Conservation (phyloP, 2,329 filamentous ascomycete genomes). For the Aspergillus versicolor region DNA sequence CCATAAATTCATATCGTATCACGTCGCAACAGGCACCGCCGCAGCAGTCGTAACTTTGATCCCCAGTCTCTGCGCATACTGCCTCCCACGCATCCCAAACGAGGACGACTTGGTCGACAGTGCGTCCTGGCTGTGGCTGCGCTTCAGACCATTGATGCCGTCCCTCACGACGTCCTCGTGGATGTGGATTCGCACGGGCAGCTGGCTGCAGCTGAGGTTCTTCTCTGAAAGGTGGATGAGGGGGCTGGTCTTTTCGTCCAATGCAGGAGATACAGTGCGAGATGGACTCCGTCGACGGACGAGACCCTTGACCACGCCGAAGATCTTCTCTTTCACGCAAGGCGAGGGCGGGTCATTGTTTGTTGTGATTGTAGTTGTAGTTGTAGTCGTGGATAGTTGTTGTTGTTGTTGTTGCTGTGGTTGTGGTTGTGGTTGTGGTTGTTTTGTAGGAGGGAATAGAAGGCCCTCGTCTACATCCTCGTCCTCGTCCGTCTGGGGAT, state of each 20-base stretch:
- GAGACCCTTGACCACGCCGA: background rate
- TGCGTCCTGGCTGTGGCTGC: background rate
- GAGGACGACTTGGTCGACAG: background rate
- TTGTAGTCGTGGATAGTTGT: background rate
- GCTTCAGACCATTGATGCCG: background rate
- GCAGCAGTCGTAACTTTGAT: background rate
- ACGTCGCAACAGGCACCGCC: background rate
- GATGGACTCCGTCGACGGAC: background rate
- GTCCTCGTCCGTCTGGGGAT: too few species aligned
- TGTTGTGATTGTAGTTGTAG: background rate
- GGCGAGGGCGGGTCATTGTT: too few species aligned
- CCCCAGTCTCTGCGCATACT: conserved; percentile 1
- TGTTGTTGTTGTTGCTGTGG: background rate
- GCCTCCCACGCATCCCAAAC: background rate
- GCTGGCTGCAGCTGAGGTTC: background rate
- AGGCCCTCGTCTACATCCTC: background rate
- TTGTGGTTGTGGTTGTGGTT: too few species aligned
- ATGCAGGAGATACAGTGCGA: background rate
- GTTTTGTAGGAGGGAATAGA: background rate
- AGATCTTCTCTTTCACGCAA: background rate
- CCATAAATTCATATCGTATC: background rate
- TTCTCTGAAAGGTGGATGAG: background rate
- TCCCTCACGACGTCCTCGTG: background rate
- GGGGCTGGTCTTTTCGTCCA: background rate
- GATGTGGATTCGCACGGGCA: background rate